Evolutionary conservation across 2,329 filamentous ascomycete genomes (phyloP).

Genomic region (Knufia fluminis): DNA sequence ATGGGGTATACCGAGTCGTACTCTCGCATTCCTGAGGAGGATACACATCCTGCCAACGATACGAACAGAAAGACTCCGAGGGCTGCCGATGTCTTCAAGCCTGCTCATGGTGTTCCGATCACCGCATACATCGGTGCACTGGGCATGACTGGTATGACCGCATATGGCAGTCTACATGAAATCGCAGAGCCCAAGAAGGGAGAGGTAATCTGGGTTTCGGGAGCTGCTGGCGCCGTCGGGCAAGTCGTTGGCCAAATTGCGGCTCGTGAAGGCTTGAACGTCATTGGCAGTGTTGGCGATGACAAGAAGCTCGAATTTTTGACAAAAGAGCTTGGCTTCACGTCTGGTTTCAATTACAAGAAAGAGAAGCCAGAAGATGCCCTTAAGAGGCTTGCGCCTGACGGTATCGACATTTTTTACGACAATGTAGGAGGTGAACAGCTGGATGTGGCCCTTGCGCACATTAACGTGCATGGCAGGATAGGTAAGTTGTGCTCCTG

Average conservation of each 20-base stretch:
- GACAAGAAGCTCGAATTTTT: constrained; percentile 65
- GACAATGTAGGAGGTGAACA: constrained; percentile 64
- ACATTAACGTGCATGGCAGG: constrained; percentile 52
- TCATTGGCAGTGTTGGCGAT: constrained; percentile 63
- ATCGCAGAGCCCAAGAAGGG: constrained; percentile 59
- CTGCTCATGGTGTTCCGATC: constrained; percentile 48
- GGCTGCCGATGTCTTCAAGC: constrained; percentile 33
- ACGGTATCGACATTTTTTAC: constrained; percentile 66
- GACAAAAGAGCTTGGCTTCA: constrained; percentile 52
- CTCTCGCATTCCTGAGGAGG: constrained; percentile 41
- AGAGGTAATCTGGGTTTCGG: constrained; percentile 64
- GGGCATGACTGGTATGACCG: constrained; percentile 62
- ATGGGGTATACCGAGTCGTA: constrained; percentile 52
- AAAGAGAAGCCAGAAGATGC: constrained; percentile 56
- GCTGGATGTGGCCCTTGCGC: constrained; percentile 51
- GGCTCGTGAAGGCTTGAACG: constrained; percentile 57
- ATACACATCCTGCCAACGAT: constrained; percentile 17
- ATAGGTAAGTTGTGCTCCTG: constrained; percentile 30
- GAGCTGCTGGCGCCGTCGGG: constrained; percentile 64
- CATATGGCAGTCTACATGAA: constrained; percentile 57
- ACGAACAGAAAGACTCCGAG: background rate
- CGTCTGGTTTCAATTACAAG: constrained; percentile 69
- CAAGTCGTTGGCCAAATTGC: constrained; percentile 67
- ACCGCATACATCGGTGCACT: constrained; percentile 57
- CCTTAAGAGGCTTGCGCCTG: constrained; percentile 54